phyloP scores from a whole-genome alignment of 2,329 filamentous ascomycete genomes.

The Pestalotiopsis sp. region DNA sequence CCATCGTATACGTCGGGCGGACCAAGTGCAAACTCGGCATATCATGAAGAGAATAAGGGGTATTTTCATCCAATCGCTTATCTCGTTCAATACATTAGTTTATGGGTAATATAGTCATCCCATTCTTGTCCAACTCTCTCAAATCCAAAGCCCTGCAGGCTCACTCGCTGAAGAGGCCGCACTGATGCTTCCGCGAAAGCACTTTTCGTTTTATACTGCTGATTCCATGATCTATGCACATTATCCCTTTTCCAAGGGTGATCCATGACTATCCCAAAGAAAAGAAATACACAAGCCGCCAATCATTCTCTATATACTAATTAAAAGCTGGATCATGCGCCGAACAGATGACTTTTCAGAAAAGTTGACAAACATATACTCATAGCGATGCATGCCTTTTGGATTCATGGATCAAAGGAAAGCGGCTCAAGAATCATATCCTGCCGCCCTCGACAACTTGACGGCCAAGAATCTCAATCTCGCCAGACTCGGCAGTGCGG shows the following conservation, averaged over 20 bases:
- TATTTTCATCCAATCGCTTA: not conserved
- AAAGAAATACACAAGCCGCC: not conserved
- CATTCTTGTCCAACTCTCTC: not conserved
- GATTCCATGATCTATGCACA: not conserved
- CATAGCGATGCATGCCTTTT: not conserved
- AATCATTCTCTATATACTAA: not conserved
- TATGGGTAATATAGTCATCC: not conserved
- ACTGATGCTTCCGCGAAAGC: no score
- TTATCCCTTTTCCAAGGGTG: not conserved
- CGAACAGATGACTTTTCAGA: not conserved
- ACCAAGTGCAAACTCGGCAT: not conserved
- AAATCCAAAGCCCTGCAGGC: not conserved
- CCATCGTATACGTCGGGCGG: no score
- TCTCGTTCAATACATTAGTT: not conserved
- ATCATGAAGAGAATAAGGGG: not conserved
- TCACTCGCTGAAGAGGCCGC: not conserved
- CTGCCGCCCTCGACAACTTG: slow-evolving; percentile 63
- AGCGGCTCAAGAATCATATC: slow-evolving; percentile 24
- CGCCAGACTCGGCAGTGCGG: slow-evolving; percentile 65
- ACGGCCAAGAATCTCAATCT: slow-evolving; percentile 66
- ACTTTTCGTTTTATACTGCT: no score
- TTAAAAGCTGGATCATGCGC: not conserved
- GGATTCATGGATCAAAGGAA: not conserved
- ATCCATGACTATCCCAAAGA: not conserved
- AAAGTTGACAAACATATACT: not conserved